These are phyloP conservation scores for Fusarium ramigenum DNA, from an alignment of 2,329 filamentous ascomycete genomes.

Conservation along the genomic window DNA sequence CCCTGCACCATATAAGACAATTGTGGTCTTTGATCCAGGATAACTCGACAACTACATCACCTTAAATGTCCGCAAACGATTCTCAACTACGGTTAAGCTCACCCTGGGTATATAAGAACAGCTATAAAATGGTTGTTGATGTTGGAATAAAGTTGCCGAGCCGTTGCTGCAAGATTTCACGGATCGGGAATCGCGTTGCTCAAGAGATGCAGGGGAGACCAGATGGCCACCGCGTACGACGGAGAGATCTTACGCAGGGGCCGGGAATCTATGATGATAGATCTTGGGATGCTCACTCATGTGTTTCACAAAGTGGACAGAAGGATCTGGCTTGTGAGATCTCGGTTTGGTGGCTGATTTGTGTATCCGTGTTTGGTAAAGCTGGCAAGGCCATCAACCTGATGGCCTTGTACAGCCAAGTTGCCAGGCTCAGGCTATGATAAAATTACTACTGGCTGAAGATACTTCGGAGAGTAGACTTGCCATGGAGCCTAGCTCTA, in stretches of 20 bases:
- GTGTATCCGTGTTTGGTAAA: not conserved
- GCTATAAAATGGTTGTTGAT: not conserved
- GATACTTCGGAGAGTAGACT: not conserved
- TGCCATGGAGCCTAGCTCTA: not conserved
- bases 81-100: no score
- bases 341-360: not conserved
- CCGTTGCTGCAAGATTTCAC: conserved; percentile 34
- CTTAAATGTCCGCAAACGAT: not conserved
- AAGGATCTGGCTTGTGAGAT: not conserved
- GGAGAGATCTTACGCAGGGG: conserved; percentile 17
- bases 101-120: not conserved
- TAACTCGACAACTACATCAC: not conserved
- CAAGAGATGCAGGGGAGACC: not conserved
- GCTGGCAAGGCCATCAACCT: no score
- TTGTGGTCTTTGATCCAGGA: not conserved
- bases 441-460: not conserved
- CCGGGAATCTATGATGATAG: not conserved
- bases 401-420: not conserved
- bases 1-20: not conserved
- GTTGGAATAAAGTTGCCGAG: conserved; percentile 36
- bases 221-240: conserved; percentile 1
- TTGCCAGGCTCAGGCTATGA: not conserved
- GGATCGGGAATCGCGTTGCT: conserved; percentile 31
- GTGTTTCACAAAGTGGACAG: conserved; percentile 3
- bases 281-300: not conserved